Base-by-base conservation (phyloP, 192 early-diverging fungal species). In the Cetraspora pellucida region DNA sequence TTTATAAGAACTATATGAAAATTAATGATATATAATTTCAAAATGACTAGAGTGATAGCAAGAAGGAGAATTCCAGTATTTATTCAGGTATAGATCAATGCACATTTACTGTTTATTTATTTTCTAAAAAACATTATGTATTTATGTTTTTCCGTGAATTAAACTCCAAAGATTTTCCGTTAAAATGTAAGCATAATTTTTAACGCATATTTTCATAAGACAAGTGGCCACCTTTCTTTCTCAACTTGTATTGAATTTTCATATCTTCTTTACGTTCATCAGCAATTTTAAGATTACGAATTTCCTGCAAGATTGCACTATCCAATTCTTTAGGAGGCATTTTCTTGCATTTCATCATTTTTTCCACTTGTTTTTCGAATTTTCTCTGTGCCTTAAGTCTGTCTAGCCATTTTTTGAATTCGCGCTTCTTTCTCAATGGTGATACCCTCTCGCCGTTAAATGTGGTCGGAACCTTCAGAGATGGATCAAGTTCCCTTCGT, bases 401-500 rank as follows among this genome's bases (percentile, higher is more conserved):
- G 21, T 8, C 31, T 28, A 66, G 16, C 10, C 6, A 25, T 37
- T 66, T 52, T 55, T 76, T 76, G 43, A 25, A 44, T n/a, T 52
- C 61, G 2, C 25, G 28, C 49, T 52, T 46, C 1, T 28, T 45
- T 5, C 17, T 45, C 54, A 10, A 2, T 11, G 25, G 9, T 5
- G 30, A 14, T 64, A 66, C 61, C 7, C 74, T 63, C 13, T 67
- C n/a, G 21, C 55, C 74, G 17, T 64, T 60, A 16, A 55, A 19
- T 23, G 54, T 25, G 19, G 61, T 19, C 2, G 37, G 79, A 74
- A 70, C 78, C 73, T 60, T 82, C 52, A 68, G 76, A 58, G 61
- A 79, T 74, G 27, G 79, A 50, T 81, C 81, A 70, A 67, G 68
- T 17, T 84, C 81, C 49, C 72, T 79, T 65, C 82, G 72, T 9